Percentiles rank a stretch among this genome's conserved stretches.
Evolutionary conservation across 2,329 filamentous ascomycete species (phyloP).

Genomic region (Xylaria sp.): DNA sequence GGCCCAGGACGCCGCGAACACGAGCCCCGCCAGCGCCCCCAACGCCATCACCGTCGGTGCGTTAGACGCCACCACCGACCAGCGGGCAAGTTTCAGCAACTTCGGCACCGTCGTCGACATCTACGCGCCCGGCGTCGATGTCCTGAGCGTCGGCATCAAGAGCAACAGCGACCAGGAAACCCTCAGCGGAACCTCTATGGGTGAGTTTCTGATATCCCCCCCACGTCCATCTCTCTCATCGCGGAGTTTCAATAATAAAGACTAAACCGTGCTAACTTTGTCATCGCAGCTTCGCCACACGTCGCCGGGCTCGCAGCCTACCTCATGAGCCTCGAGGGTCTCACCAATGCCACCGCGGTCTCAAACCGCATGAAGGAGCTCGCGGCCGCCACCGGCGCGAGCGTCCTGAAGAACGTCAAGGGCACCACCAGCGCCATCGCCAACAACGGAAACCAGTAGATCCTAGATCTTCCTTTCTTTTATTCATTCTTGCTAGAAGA

Average conservation of each 20-base stretch:
- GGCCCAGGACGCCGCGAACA: slow-evolving; percentile 61
- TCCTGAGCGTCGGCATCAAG: slow-evolving; percentile 65
- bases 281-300: slow-evolving; percentile 69
- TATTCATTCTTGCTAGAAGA: not conserved
- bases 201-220: slow-evolving; percentile 38
- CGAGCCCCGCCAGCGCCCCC: slow-evolving; percentile 66
- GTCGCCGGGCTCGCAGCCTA: slow-evolving; percentile 76
- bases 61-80: slow-evolving; percentile 63
- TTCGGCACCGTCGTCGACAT: slow-evolving; percentile 65
- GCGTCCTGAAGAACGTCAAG: slow-evolving; percentile 55
- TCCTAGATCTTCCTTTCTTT: not conserved
- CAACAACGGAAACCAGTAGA: slow-evolving; percentile 61
- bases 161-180: slow-evolving; percentile 57
- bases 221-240: too few relatives aligned
- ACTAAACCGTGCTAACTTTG: slow-evolving; percentile 35
- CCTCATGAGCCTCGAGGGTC: slow-evolving; percentile 67
- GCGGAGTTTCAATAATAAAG: too few relatives aligned
- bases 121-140: slow-evolving; percentile 66
- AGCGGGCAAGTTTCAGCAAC: slow-evolving; percentile 67
- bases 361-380: slow-evolving; percentile 63
- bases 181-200: slow-evolving; percentile 70
- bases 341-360: slow-evolving; percentile 59
- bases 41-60: slow-evolving; percentile 70
- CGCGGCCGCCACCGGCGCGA: slow-evolving; percentile 58
- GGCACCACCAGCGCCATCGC: slow-evolving; percentile 65